These are phyloP conservation scores for Candida ovalis DNA, from an alignment of 805 yeast species.

Conservation along the genomic window DNA sequence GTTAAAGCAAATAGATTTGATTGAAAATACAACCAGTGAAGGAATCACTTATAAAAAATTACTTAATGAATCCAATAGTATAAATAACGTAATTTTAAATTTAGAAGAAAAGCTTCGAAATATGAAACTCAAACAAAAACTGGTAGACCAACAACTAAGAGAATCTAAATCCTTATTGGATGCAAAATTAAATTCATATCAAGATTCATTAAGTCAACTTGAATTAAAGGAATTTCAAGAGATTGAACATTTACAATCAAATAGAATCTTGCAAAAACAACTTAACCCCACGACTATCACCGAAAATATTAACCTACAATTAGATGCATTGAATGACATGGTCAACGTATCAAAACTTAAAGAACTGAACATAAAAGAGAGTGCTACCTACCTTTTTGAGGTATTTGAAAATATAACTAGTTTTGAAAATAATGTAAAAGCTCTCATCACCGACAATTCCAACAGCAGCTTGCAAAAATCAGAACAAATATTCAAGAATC, in stretches of 20 bases:
- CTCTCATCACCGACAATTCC: conserved; percentile 10
- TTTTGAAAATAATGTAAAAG: conserved; percentile 21
- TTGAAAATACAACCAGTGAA: conserved; percentile 37
- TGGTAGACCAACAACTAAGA: conserved; percentile 37
- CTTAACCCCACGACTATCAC: conserved; percentile 17
- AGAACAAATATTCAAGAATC: conserved; percentile 12
- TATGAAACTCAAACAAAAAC: conserved; percentile 33
- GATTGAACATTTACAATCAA: conserved; percentile 11
- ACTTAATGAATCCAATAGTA: conserved; percentile 28
- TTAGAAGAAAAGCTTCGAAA: conserved; percentile 34
- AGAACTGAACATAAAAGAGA: conserved; percentile 21
- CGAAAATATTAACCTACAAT: conserved; percentile 22
- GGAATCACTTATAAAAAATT: conserved; percentile 39
- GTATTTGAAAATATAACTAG: conserved; percentile 21
- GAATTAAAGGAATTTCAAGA: conserved; percentile 20
- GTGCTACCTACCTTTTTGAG: conserved; percentile 23
- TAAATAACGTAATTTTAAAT: conserved; percentile 37
- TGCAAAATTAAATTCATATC: conserved; percentile 42
- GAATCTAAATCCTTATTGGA: conserved; percentile 49
- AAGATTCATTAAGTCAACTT: conserved; percentile 30
- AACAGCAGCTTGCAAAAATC: conserved; percentile 9
- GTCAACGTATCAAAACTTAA: conserved; percentile 14
- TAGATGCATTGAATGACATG: conserved; percentile 25
- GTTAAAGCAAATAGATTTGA: conserved; percentile 33
- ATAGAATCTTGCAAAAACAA: conserved; percentile 10